phyloP scores from a whole-genome alignment of 257 asterid genomes.

The Solanum sitiens region DNA sequence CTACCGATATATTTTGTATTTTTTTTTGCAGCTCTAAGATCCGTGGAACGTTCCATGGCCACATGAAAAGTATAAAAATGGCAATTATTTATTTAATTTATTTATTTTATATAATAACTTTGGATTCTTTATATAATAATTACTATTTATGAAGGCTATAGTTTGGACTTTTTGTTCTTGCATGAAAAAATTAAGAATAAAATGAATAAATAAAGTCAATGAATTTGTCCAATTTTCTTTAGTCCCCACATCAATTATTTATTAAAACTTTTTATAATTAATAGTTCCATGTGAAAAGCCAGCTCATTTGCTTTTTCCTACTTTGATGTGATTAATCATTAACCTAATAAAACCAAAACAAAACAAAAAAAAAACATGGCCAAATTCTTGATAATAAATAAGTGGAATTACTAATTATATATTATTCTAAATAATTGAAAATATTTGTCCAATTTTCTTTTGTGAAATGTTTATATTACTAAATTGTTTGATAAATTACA shows the following conservation, averaged over 20 bases:
- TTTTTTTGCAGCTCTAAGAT: background rate
- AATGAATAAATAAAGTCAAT: background rate
- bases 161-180: background rate
- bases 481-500: background rate
- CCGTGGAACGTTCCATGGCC: background rate
- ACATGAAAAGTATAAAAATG: background rate
- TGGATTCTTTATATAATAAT: background rate
- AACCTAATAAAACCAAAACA: background rate
- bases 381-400: background rate
- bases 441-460: background rate
- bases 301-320: background rate
- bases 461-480: background rate
- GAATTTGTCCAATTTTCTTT: background rate
- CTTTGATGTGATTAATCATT: background rate
- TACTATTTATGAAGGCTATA: background rate
- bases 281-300: slow-evolving; percentile 2
- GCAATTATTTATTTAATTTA: background rate
- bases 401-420: background rate
- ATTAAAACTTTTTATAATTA: background rate
- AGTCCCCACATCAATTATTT: background rate
- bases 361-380: background rate
- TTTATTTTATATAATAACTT: background rate
- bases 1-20: too few species aligned
- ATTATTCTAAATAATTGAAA: background rate
- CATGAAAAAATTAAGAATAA: background rate